Percentiles rank a stretch among this genome's conserved stretches.
Conservation (phyloP, 371 early-diverging fungal genomes). For the Lichtheimia hyalospora region DNA sequence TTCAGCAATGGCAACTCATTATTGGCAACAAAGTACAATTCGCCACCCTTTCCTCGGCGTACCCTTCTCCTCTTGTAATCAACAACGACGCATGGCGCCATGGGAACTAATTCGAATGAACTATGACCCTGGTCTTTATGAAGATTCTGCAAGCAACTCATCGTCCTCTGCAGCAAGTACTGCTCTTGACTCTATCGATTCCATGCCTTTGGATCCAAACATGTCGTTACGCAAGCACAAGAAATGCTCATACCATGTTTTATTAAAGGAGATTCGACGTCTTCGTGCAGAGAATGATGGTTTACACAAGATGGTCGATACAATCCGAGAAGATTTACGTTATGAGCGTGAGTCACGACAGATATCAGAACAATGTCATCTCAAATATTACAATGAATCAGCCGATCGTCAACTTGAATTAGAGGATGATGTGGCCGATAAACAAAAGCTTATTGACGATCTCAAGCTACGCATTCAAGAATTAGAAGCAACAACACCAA, state of each 20-base stretch:
- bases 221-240: slow-evolving; percentile 15
- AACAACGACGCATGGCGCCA: neutral
- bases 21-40: slow-evolving; percentile 5
- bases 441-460: slow-evolving; percentile 27
- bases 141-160: slow-evolving; percentile 8
- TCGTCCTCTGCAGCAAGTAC: slow-evolving; percentile 4
- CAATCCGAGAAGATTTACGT: slow-evolving; percentile 38
- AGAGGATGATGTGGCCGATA: slow-evolving; percentile 30
- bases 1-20: slow-evolving; percentile 11
- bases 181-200: slow-evolving; percentile 3
- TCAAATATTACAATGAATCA: slow-evolving; percentile 31
- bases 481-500: slow-evolving; percentile 9
- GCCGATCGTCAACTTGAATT: slow-evolving; percentile 22
- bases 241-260: slow-evolving; percentile 19
- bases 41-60: neutral
- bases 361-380: slow-evolving; percentile 38
- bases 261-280: slow-evolving; percentile 42
- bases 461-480: slow-evolving; percentile 29
- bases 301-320: slow-evolving; percentile 29
- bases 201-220: neutral
- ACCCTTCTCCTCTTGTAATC: neutral
- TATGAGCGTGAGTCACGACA: slow-evolving; percentile 33
- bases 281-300: slow-evolving; percentile 39
- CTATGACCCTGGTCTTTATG: slow-evolving; percentile 1
- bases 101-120: slow-evolving; percentile 1